These are phyloP conservation scores for Fusarium graminum DNA, from an alignment of 2,329 filamentous ascomycete species.

Conservation along the genomic window DNA sequence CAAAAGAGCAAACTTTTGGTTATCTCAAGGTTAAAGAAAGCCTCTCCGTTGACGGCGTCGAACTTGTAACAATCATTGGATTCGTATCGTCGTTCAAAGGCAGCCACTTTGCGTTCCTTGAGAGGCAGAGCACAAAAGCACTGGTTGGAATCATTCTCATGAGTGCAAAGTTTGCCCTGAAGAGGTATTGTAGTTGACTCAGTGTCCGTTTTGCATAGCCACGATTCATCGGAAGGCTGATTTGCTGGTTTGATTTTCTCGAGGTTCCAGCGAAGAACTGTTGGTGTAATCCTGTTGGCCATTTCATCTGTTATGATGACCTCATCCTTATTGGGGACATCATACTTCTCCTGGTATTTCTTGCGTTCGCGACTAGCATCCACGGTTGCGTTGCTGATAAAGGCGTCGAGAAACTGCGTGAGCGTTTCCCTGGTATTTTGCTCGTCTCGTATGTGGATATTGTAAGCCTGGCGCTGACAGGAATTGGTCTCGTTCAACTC, in stretches of 20 bases:
- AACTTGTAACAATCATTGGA: conserved; percentile 6
- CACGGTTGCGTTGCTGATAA: not conserved
- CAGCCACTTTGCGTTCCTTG: conserved; percentile 17
- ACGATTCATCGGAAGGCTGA: too few species aligned
- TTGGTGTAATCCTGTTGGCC: not conserved
- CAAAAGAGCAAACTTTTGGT: conserved; percentile 10
- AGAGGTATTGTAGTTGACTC: not conserved
- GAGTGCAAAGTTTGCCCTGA: not conserved
- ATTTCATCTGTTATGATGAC: conserved; percentile 10
- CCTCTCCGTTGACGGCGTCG: not conserved
- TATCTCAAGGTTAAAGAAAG: conserved; percentile 13
- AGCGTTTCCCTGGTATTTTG: conserved; percentile 1
- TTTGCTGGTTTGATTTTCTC: too few species aligned
- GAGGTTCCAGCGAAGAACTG: not conserved
- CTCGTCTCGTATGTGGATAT: conserved; percentile 22
- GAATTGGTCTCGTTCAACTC: conserved; percentile 16
- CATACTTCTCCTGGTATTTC: not conserved
- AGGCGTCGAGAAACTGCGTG: not conserved
- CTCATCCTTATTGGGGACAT: not conserved
- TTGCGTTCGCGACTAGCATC: not conserved
- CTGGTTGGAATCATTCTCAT: not conserved
- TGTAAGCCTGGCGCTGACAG: conserved; percentile 18
- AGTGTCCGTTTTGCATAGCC: not conserved
- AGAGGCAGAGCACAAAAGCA: conserved; percentile 8
- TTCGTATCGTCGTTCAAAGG: not conserved